phyloP scores from a whole-genome alignment of 257 asterid genomes.

The Rhazya stricta region DNA sequence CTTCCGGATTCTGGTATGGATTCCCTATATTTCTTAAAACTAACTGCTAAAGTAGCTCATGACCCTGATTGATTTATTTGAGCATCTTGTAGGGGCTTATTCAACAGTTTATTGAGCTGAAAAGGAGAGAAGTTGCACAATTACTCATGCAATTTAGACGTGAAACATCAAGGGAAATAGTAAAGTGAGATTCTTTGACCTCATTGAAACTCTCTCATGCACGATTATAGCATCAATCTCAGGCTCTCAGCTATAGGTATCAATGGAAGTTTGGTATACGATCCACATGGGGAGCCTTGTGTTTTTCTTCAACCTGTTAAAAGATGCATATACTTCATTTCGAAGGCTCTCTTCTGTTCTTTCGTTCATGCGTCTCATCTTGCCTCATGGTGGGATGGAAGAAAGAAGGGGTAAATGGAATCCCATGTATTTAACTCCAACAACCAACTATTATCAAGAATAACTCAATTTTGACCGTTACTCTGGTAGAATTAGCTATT shows the following conservation, averaged over 20 bases:
- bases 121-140: conserved; percentile 1
- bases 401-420: neutral
- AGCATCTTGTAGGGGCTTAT: conserved; percentile 53
- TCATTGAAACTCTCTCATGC: neutral
- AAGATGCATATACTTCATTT: neutral
- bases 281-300: too few species aligned
- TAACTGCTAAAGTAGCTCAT: conserved; percentile 1
- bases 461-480: too few species aligned
- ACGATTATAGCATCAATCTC: neutral
- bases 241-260: neutral
- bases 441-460: too few species aligned
- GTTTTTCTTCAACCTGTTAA: neutral
- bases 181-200: neutral
- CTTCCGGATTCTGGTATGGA: conserved; percentile 77
- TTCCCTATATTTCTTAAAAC: conserved; percentile 15
- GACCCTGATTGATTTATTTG: conserved; percentile 17
- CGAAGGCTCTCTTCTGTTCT: neutral
- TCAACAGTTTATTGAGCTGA: conserved; percentile 48
- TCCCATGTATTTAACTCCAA: neutral
- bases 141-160: neutral
- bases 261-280: neutral
- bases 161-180: neutral
- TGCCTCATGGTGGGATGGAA: neutral
- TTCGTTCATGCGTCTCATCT: neutral
- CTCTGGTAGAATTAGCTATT: too few species aligned